Percentiles rank a stretch among this genome's conserved stretches.
Conservation (phyloP, 108 stramenopile genomes). For the Pseudonitzschia pungens region DNA sequence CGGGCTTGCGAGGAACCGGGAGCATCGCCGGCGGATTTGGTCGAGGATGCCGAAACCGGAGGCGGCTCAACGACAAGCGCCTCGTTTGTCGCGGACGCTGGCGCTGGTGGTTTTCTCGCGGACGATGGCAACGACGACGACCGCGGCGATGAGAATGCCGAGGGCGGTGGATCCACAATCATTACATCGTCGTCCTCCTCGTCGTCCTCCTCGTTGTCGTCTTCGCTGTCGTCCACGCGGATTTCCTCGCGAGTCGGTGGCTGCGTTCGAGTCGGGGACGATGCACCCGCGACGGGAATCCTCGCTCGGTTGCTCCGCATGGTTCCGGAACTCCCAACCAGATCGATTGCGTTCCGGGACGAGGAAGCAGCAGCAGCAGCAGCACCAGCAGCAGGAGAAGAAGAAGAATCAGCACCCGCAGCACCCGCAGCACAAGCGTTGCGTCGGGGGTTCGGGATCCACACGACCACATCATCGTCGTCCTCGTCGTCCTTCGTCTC, state of each 20-base stretch:
- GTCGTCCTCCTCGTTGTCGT: background rate
- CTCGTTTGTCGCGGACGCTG: background rate
- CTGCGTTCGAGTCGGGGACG: background rate
- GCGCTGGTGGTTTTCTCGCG: background rate
- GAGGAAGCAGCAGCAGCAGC: too few species aligned
- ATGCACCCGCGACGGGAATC: too few species aligned
- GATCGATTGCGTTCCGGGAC: background rate
- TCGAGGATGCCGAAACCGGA: too few species aligned
- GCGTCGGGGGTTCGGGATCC: background rate
- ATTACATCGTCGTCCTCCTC: background rate
- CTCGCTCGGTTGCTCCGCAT: too few species aligned
- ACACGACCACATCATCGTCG: background rate
- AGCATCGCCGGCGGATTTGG: too few species aligned
- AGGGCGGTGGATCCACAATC: background rate
- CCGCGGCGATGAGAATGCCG: too few species aligned
- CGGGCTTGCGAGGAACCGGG: too few species aligned
- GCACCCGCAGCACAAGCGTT: background rate
- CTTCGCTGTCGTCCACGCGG: background rate
- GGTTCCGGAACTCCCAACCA: background rate
- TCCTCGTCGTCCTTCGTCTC: too few species aligned
- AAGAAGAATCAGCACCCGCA: background rate
- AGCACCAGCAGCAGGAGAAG: background rate
- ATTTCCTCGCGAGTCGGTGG: background rate
- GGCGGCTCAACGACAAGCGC: too few species aligned
- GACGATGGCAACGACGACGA: too few species aligned